Base-by-base conservation (phyloP, 176 grass and related monocot genomes). In the Musa troglodytarum region DNA sequence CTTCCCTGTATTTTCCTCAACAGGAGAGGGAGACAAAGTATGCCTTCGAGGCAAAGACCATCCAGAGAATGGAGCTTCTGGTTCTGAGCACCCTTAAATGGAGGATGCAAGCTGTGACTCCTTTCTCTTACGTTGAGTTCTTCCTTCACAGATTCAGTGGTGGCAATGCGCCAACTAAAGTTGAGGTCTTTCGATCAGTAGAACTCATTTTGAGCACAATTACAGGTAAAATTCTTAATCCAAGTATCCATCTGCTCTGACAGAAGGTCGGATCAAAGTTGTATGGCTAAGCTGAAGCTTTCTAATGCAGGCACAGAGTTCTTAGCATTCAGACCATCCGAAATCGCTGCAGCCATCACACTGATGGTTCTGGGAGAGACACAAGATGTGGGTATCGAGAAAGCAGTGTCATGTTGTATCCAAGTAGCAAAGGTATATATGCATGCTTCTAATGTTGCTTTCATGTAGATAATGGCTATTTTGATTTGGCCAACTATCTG, bases 1-100 rank as follows among this genome's bases (percentile, higher is more conserved):
- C 63, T 66, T 43, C 53, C 29, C 68, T 76, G 62, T 66, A 54
- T 25, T 56, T 74, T 59, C 23, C 79, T 54, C 54, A 69, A 11
- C 76, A 93, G 90, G 80, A 93, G 68, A 54, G 52, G 14, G 78
- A 98, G 76, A 68, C 68, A 26, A 87, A 79, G 28, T 88, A 69
- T 80, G 74, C 82, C 50, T 98, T 98, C 71, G 90, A 89, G 74
- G 82, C 84, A 52, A 98, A 53, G 83, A 91, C 86, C 80, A 85
- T 98, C 69, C 77, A 78, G 85, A 98, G 88, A 78, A 98, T 98
- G 94, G 94, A 98, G 80, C 86, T 98, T 93, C 77, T 82, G 73
- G 88, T 98, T 72, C 80, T 98, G 2, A 82, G 65, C 24, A 93
- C 88, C 73, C 87, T 93, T 72, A 93, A 91, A 58, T 98, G 90